Evolutionary conservation across 495 filamentous ascomycete species (phyloP).

Genomic region (Alectoria sarmentosa): DNA sequence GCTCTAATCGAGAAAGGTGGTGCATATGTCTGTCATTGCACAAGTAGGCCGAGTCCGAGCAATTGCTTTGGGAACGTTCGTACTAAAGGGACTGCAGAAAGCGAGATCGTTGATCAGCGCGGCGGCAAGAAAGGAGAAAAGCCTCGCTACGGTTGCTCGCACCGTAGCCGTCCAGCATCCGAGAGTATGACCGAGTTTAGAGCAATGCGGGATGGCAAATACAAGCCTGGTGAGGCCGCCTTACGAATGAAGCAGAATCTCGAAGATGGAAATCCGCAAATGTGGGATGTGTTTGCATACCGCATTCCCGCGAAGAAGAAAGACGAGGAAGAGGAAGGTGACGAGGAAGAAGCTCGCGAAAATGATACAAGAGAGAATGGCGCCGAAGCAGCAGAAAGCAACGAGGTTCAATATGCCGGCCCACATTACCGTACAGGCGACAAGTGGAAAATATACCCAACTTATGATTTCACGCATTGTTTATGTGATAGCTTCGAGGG

Average conservation of each 20-base stretch:
- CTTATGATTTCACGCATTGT: constrained; percentile 87
- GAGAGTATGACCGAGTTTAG: constrained; percentile 77
- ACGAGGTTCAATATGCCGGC: constrained; percentile 34
- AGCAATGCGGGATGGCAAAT: constrained; percentile 86
- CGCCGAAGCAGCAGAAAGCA: background rate
- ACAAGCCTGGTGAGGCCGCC: constrained; percentile 78
- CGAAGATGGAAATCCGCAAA: constrained; percentile 56
- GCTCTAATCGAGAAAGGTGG: constrained; percentile 65
- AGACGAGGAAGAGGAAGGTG: constrained; percentile 20
- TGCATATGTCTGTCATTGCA: constrained; percentile 75
- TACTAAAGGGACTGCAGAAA: constrained; percentile 34
- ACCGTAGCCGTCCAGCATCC: constrained; percentile 66
- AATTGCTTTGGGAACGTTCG: constrained; percentile 5
- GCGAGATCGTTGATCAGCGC: constrained; percentile 76
- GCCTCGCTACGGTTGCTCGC: constrained; percentile 67
- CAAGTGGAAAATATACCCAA: constrained; percentile 81
- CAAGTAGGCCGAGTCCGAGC: constrained; percentile 30
- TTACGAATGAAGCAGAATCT: constrained; percentile 81
- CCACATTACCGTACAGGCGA: constrained; percentile 63
- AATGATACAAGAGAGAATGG: constrained; percentile 5
- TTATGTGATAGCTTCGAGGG: constrained; percentile 84
- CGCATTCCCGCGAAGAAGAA: constrained; percentile 49
- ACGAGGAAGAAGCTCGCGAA: constrained; percentile 11
- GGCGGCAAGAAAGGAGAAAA: constrained; percentile 64
- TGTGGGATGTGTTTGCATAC: constrained; percentile 70